phyloP scores from a whole-genome alignment of 305 asterid species.

The Fraxinus greggii region DNA sequence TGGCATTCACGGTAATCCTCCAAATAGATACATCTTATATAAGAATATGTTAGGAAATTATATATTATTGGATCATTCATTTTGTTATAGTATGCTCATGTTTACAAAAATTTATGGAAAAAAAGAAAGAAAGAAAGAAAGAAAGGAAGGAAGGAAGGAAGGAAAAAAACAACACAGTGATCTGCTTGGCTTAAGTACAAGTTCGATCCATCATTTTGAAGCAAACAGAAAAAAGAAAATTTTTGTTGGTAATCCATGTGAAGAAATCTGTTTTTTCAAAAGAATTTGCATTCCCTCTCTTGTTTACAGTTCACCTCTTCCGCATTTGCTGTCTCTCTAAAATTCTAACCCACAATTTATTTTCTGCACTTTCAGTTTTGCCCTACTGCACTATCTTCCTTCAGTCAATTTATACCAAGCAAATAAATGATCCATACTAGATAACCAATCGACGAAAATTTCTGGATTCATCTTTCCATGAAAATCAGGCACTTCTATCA shows the following conservation, averaged over 20 bases:
- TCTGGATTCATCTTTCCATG: neutral
- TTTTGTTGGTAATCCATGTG: neutral
- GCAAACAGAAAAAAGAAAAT: neutral
- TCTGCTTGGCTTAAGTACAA: neutral
- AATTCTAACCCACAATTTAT: neutral
- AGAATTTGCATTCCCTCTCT: neutral
- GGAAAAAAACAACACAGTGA: neutral
- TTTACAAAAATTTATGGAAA: neutral
- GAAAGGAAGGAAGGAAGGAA: too few relatives aligned
- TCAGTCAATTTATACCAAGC: neutral
- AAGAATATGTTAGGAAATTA: neutral
- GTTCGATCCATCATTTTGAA: neutral
- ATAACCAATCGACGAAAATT: neutral
- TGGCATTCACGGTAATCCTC: conserved; percentile 72
- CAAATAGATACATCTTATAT: conserved; percentile 8
- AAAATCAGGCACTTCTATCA: neutral
- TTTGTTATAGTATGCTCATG: neutral
- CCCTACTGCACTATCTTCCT: neutral
- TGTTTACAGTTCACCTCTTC: neutral
- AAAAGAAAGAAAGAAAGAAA: too few relatives aligned
- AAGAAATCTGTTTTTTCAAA: neutral
- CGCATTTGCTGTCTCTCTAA: neutral
- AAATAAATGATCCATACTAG: neutral
- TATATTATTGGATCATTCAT: neutral
- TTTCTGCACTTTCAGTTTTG: neutral